A percentile compares a stretch with the other conserved stretches of the same genome.
These are phyloP conservation scores for Triticum urartu DNA, from an alignment of 176 grass and related monocot species.

Conservation along the genomic window DNA sequence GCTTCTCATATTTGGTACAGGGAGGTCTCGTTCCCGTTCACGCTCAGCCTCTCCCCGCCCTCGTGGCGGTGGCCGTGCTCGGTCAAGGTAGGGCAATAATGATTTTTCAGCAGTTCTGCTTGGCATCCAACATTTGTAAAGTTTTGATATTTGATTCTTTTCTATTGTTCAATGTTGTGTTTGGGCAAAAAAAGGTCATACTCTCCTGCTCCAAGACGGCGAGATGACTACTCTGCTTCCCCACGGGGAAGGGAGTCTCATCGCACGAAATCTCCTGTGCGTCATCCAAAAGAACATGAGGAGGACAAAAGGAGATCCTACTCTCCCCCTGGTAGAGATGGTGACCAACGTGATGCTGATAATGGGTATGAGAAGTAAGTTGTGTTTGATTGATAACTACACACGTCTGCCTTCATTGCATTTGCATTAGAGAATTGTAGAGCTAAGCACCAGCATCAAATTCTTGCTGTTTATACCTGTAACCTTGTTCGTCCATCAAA, in stretches of 20 bases:
- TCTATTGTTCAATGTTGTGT: background rate
- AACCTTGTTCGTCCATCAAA: background rate
- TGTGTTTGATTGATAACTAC: background rate
- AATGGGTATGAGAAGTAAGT: constrained; percentile 63
- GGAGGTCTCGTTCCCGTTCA: constrained; percentile 72
- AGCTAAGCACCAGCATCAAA: background rate
- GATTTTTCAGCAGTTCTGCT: background rate
- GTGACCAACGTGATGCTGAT: constrained; percentile 36
- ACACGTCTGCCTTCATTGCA: background rate
- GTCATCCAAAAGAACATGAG: constrained; percentile 45
- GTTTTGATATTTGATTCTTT: background rate
- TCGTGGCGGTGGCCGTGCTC: constrained; percentile 60
- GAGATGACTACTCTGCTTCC: constrained; percentile 59
- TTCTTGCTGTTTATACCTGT: background rate
- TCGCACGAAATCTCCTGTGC: constrained; percentile 40
- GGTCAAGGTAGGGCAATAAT: constrained; percentile 57
- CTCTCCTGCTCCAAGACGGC: constrained; percentile 70
- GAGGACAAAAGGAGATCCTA: constrained; percentile 46
- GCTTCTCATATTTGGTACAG: constrained; percentile 33
- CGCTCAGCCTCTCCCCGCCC: constrained; percentile 69
- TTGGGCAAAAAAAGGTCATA: constrained; percentile 49
- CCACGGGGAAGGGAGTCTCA: constrained; percentile 50
- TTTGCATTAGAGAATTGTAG: background rate
- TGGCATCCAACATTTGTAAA: background rate
- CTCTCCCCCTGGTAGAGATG: constrained; percentile 53